A percentile compares a stretch with the other conserved stretches of the same genome.
Evolutionary conservation across 441 rosid genomes (phyloP).

Genomic region (Aquilaria agallochum): DNA sequence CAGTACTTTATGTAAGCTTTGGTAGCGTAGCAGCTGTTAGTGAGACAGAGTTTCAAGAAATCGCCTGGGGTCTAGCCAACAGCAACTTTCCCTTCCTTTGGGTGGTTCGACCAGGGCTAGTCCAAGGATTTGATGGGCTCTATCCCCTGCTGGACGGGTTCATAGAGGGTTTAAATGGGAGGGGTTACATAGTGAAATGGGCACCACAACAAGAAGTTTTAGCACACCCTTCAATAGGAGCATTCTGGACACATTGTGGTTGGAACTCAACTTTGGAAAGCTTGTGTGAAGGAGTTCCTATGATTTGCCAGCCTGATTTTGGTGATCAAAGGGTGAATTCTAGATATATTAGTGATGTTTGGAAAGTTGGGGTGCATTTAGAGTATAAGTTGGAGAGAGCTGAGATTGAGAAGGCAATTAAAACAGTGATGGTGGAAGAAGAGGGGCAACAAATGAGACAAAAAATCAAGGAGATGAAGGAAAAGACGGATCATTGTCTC

Average conservation of each 20-base stretch:
- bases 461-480: constrained; percentile 25
- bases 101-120: constrained; percentile 41
- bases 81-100: constrained; percentile 36
- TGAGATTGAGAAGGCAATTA: constrained; percentile 28
- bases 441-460: constrained; percentile 32
- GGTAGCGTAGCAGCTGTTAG: constrained; percentile 36
- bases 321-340: constrained; percentile 37
- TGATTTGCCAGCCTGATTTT: constrained; percentile 44
- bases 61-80: constrained; percentile 37
- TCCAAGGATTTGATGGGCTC: constrained; percentile 31
- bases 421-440: constrained; percentile 19
- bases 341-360: constrained; percentile 34
- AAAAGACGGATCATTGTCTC: constrained; percentile 21
- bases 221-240: constrained; percentile 31
- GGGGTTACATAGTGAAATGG: constrained; percentile 42
- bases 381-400: constrained; percentile 29
- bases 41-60: constrained; percentile 33
- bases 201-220: constrained; percentile 38
- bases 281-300: constrained; percentile 44
- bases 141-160: constrained; percentile 27
- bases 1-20: constrained; percentile 44
- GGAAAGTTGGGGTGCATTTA: constrained; percentile 34
- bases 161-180: constrained; percentile 22
- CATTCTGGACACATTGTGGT: constrained; percentile 27
- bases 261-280: constrained; percentile 45